Conservation (phyloP, 768 basidiomycete genomes). For the Kwoniella heveanensis region DNA sequence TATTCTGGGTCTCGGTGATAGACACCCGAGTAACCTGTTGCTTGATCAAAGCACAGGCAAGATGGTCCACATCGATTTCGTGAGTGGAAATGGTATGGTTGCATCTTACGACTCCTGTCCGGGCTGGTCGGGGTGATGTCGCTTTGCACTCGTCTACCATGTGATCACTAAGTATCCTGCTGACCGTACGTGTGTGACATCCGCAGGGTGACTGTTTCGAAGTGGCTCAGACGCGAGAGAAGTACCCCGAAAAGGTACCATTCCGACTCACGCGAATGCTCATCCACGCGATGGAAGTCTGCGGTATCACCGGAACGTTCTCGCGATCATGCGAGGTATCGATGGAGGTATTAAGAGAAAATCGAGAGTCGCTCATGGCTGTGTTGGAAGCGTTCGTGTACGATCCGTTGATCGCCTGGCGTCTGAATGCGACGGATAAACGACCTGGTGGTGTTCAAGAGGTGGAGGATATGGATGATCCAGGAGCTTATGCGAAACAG, state of each 20-base stretch:
- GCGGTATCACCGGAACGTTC: constrained; percentile 97
- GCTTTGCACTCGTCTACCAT: background rate
- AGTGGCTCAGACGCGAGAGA: constrained; percentile 95
- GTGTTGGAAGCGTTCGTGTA: constrained; percentile 98
- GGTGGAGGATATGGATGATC: constrained; percentile 58
- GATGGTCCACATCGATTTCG: constrained; percentile 75
- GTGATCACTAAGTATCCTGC: background rate
- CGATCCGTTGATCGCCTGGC: constrained; percentile 97
- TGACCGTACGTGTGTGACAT: background rate
- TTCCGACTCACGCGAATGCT: constrained; percentile 98
- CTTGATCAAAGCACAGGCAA: constrained; percentile 89
- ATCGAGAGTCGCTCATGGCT: constrained; percentile 99
- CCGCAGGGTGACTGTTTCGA: constrained; percentile 89
- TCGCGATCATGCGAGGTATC: constrained; percentile 92
- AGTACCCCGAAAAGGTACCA: constrained; percentile 97
- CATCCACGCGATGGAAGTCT: constrained; percentile 99
- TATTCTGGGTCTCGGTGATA: constrained; percentile 94
- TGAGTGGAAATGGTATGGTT: too few species aligned
- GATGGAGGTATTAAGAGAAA: constrained; percentile 94
- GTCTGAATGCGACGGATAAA: constrained; percentile 75
- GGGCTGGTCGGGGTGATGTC: too few species aligned
- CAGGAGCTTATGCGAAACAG: constrained; percentile 60
- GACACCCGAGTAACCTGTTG: constrained; percentile 93
- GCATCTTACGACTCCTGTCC: too few species aligned
- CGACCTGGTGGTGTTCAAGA: constrained; percentile 68